Percentiles rank a stretch among this genome's conserved stretches.
Evolutionary conservation across 2,329 filamentous ascomycete genomes (phyloP).

Genomic region (Colletotrichum australisinense): DNA sequence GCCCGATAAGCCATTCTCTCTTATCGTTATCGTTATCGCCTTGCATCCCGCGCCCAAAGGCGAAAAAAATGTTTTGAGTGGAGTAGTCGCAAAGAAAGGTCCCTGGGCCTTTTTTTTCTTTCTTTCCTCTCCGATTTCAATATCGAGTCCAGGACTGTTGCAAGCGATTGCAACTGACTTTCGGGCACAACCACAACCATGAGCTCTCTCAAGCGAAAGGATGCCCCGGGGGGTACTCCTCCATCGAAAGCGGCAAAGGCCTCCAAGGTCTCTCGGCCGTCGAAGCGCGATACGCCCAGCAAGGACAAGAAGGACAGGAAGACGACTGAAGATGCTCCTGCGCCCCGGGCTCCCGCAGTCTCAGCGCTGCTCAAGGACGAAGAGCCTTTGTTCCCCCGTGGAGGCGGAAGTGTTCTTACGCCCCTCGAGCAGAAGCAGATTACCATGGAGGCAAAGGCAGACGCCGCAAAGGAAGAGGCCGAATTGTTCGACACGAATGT

Average conservation of each 20-base stretch:
- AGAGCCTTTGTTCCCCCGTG: slow-evolving; percentile 91
- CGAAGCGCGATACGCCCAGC: slow-evolving; percentile 54
- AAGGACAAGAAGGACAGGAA: slow-evolving; percentile 51
- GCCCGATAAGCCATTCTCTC: not conserved
- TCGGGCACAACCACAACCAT: slow-evolving; percentile 49
- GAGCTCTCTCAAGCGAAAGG: slow-evolving; percentile 69
- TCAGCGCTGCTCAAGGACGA: slow-evolving; percentile 73
- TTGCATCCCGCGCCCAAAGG: slow-evolving; percentile 20
- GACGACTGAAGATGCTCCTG: slow-evolving; percentile 41
- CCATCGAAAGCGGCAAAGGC: slow-evolving; percentile 61
- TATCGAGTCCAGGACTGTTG: slow-evolving; percentile 28
- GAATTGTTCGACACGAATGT: slow-evolving; percentile 64
- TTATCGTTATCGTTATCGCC: slow-evolving; percentile 33
- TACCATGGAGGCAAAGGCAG: slow-evolving; percentile 89
- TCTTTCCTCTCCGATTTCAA: slow-evolving; percentile 14
- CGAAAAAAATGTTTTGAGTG: slow-evolving; percentile 32
- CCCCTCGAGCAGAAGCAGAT: slow-evolving; percentile 97
- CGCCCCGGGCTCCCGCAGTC: slow-evolving; percentile 50
- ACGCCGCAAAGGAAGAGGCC: slow-evolving; percentile 87
- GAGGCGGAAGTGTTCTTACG: slow-evolving; percentile 89
- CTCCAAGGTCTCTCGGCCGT: slow-evolving; percentile 57
- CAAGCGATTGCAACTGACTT: slow-evolving; percentile 33
- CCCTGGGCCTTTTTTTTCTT: slow-evolving; percentile 23
- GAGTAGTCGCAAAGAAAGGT: slow-evolving; percentile 30
- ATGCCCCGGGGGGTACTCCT: slow-evolving; percentile 63